Conservation (phyloP, 139 green algal species). For the Closterium sp. region DNA sequence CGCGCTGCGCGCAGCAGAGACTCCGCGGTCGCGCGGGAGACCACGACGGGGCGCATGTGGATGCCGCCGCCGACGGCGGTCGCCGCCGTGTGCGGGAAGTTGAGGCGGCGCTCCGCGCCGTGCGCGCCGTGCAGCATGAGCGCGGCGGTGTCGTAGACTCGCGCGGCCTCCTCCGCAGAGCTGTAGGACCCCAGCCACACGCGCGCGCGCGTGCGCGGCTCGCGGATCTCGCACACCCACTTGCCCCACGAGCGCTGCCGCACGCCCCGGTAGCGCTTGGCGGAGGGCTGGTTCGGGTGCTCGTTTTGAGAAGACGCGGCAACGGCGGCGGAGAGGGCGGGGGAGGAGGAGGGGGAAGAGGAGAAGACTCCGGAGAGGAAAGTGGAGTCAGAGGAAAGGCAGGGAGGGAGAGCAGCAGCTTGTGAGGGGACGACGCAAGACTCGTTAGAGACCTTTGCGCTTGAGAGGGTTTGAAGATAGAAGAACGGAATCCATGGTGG, state of each 20-base stretch:
- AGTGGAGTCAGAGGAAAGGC: background rate
- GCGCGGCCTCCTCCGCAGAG: slow-evolving; percentile 55
- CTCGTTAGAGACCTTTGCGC: background rate
- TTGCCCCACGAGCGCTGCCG: slow-evolving; percentile 59
- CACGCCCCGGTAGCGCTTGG: slow-evolving; percentile 35
- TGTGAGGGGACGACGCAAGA: background rate
- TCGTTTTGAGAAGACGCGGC: background rate
- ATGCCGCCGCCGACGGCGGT: background rate
- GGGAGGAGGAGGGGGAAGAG: background rate
- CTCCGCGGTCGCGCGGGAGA: background rate
- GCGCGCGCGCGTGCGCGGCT: slow-evolving; percentile 42
- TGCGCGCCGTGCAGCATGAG: background rate
- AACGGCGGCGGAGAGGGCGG: too few relatives aligned
- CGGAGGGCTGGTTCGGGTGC: background rate
- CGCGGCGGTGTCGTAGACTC: slow-evolving; percentile 53
- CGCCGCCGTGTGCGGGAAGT: background rate
- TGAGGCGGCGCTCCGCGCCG: background rate
- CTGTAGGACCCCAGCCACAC: slow-evolving; percentile 61
- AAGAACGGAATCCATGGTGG: background rate
- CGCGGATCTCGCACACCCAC: slow-evolving; percentile 58
- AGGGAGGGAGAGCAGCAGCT: background rate
- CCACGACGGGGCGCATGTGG: background rate
- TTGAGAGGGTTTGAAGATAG: background rate
- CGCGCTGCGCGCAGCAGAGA: background rate
- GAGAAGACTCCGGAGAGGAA: background rate